These are phyloP conservation scores for Incumbomyces lentus DNA, from an alignment of 2,329 filamentous ascomycete species.

Conservation along the genomic window DNA sequence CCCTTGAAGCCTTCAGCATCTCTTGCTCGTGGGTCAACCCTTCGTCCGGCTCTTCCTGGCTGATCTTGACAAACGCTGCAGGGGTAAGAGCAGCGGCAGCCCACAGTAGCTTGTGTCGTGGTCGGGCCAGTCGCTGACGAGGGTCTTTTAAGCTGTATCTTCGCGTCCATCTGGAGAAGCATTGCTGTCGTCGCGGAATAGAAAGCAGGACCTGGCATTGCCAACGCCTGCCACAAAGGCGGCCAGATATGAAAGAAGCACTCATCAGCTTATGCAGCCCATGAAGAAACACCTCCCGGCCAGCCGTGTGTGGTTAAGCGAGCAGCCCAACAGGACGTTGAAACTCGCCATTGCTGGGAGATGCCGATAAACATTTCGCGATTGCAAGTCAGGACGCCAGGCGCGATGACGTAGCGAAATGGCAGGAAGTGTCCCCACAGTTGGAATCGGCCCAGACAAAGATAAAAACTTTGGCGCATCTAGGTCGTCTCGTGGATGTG, in stretches of 20 bases:
- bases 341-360: no score
- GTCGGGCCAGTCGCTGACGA: slow-evolving; percentile 21
- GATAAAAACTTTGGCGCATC: no score
- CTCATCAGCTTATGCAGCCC: slow-evolving; percentile 32
- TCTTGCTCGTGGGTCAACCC: slow-evolving; percentile 66
- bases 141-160: slow-evolving; percentile 20
- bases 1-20: slow-evolving; percentile 73
- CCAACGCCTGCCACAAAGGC: slow-evolving; percentile 39
- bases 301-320: no score
- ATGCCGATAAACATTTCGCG: no score
- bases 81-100: slow-evolving; percentile 44
- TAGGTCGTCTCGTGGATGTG: no score
- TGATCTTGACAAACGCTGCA: slow-evolving; percentile 49
- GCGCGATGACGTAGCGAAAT: no score
- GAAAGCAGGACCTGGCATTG: slow-evolving; percentile 17
- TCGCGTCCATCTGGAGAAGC: slow-evolving; percentile 15
- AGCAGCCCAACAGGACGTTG: no score
- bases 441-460: no score
- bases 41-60: slow-evolving; percentile 38
- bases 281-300: not conserved
- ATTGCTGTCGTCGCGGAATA: slow-evolving; percentile 20
- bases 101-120: slow-evolving; percentile 23
- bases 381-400: no score
- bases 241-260: slow-evolving; percentile 38
- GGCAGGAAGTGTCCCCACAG: no score